These are phyloP conservation scores for Cystobasidiopsis lactophilus DNA, from an alignment of 768 basidiomycete species.

Conservation along the genomic window DNA sequence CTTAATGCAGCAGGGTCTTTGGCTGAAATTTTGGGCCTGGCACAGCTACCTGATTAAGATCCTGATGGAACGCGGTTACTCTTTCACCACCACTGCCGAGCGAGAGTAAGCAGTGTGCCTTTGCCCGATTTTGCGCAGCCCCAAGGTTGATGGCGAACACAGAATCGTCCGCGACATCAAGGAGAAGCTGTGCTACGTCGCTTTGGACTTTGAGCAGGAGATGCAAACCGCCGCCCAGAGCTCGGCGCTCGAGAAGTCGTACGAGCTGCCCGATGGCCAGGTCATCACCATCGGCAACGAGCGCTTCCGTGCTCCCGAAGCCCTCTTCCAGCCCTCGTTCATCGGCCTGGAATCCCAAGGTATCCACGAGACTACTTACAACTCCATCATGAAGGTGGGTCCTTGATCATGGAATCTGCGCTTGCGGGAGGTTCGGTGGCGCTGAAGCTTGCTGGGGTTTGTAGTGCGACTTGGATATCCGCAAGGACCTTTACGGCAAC, in stretches of 20 bases:
- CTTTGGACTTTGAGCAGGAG: conserved; percentile 83
- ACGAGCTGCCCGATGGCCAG: conserved; percentile 79
- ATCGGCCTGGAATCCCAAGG: conserved; percentile 57
- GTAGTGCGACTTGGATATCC: conserved; percentile 54
- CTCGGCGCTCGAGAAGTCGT: conserved; percentile 74
- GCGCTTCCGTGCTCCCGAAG: conserved; percentile 46
- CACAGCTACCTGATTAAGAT: conserved; percentile 54
- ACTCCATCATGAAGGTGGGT: conserved; percentile 50
- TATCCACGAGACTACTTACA: conserved; percentile 73
- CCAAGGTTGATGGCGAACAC: too few relatives aligned
- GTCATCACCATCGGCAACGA: conserved; percentile 90
- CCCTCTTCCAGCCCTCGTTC: conserved; percentile 54
- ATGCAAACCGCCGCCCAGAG: conserved; percentile 73
- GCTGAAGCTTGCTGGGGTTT: too few relatives aligned
- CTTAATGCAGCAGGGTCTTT: too few relatives aligned
- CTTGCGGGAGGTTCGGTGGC: too few relatives aligned
- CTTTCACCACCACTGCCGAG: conserved; percentile 63
- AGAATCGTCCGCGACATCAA: conserved; percentile 86
- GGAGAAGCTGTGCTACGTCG: conserved; percentile 90
- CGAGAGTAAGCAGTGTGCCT: conserved; percentile 18
- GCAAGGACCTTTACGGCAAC: conserved; percentile 51
- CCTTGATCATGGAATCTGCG: too few relatives aligned
- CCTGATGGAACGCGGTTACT: conserved; percentile 73
- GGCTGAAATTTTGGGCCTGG: too few relatives aligned
- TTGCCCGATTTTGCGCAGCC: too few relatives aligned